Percentiles rank a stretch among this genome's conserved stretches.
These are phyloP conservation scores for Fusarium setosum DNA, from an alignment of 2,329 filamentous ascomycete genomes.

Conservation along the genomic window DNA sequence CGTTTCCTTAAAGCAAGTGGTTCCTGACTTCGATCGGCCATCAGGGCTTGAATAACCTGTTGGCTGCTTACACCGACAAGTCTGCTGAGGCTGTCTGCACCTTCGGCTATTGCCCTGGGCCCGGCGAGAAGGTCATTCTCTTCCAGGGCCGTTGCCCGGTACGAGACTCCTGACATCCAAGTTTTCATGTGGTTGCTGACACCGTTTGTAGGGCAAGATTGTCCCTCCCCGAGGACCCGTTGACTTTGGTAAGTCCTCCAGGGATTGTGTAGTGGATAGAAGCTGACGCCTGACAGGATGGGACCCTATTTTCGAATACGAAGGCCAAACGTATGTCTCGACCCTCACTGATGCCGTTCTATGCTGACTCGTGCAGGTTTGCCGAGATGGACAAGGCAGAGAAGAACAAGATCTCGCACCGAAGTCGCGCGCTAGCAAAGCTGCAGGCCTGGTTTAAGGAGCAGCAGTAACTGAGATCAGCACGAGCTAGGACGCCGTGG, in stretches of 20 bases:
- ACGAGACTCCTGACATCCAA: conserved; percentile 42
- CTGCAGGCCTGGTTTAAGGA: conserved; percentile 82
- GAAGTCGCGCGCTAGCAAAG: conserved; percentile 87
- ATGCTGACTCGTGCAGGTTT: conserved; percentile 62
- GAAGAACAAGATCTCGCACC: conserved; percentile 95
- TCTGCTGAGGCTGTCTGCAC: conserved; percentile 94
- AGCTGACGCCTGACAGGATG: conserved; percentile 70
- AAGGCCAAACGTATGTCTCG: conserved; percentile 78
- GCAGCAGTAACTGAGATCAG: conserved; percentile 33
- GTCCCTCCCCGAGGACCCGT: conserved; percentile 84
- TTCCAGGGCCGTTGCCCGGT: conserved; percentile 93
- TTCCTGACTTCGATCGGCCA: conserved; percentile 89
- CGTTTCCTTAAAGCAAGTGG: conserved; percentile 79
- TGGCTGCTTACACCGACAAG: conserved; percentile 90
- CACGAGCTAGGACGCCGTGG: not conserved
- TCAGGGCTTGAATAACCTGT: conserved; percentile 87
- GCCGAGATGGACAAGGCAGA: conserved; percentile 92
- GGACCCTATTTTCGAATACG: conserved; percentile 96
- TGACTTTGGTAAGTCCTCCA: conserved; percentile 76
- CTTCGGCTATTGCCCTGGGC: conserved; percentile 90
- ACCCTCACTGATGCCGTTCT: not conserved
- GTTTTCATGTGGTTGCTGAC: not conserved
- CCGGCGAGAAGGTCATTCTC: conserved; percentile 83
- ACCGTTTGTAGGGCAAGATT: conserved; percentile 72
- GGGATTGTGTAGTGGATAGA: not conserved